A percentile compares a stretch with the other conserved stretches of the same genome.
These are phyloP conservation scores for Lichtheimia hyalospora DNA, from an alignment of 371 early-diverging fungal genomes.

Conservation along the genomic window DNA sequence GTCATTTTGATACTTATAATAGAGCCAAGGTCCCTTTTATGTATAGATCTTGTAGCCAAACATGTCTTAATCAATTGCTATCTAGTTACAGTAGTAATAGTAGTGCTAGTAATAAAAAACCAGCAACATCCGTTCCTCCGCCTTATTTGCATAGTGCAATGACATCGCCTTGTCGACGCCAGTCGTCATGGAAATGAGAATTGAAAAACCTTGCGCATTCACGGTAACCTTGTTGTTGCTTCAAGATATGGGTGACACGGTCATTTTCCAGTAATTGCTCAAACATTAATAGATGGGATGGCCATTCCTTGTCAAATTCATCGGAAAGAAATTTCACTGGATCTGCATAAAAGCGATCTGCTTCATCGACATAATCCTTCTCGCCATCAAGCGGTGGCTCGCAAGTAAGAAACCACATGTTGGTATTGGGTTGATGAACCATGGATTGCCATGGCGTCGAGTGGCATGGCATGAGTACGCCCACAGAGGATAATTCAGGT, in stretches of 20 bases:
- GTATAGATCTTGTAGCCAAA: conserved; percentile 16
- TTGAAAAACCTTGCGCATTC: conserved; percentile 87
- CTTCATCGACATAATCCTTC: conserved; percentile 68
- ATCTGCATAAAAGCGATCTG: conserved; percentile 77
- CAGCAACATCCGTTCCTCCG: neutral
- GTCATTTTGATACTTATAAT: neutral
- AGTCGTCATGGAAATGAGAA: conserved; percentile 83
- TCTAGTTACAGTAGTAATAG: neutral
- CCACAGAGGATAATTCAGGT: conserved; percentile 23
- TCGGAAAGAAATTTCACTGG: conserved; percentile 58
- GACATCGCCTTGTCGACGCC: conserved; percentile 79
- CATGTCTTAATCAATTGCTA: conserved; percentile 9
- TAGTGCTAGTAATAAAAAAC: neutral
- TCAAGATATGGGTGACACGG: neutral
- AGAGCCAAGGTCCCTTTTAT: conserved; percentile 4
- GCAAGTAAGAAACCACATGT: conserved; percentile 88
- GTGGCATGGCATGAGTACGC: conserved; percentile 92
- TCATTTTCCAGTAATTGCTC: conserved; percentile 40
- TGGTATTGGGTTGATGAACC: conserved; percentile 50
- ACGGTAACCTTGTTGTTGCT: conserved; percentile 18
- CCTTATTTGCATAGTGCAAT: conserved; percentile 55
- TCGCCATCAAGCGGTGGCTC: conserved; percentile 75
- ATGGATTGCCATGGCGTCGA: conserved; percentile 89
- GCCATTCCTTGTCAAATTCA: conserved; percentile 30
- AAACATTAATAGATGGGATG: conserved; percentile 72